These are phyloP conservation scores for Arthrinium phaeospermum DNA, from an alignment of 2,329 filamentous ascomycete genomes.

Conservation along the genomic window DNA sequence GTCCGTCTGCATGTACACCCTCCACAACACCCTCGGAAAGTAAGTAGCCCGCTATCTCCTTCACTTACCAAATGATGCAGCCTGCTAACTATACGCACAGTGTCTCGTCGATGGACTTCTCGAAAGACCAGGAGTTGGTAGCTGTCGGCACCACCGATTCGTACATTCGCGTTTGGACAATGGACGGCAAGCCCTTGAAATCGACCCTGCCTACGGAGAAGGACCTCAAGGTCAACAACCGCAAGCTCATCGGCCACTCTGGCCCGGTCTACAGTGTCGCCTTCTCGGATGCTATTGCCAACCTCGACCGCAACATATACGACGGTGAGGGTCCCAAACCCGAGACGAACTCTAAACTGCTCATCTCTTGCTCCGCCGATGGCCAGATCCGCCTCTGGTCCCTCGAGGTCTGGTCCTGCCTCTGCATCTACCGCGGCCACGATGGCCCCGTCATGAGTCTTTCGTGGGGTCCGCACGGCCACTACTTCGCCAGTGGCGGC, in stretches of 20 bases:
- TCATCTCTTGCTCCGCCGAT: constrained; percentile 88
- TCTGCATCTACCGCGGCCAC: constrained; percentile 94
- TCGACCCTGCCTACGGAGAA: constrained; percentile 67
- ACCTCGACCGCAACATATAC: constrained; percentile 52
- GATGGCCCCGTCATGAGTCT: constrained; percentile 88
- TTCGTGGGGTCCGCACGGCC: constrained; percentile 88
- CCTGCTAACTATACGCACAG: constrained; percentile 48
- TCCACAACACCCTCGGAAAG: constrained; percentile 95
- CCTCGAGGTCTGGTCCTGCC: constrained; percentile 86
- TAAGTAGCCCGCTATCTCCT: constrained; percentile 49
- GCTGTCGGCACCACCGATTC: constrained; percentile 92
- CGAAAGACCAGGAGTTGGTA: constrained; percentile 84
- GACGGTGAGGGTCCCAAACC: constrained; percentile 40
- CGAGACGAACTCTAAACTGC: constrained; percentile 69
- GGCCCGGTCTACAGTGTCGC: constrained; percentile 88
- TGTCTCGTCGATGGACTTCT: constrained; percentile 94
- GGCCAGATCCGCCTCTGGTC: constrained; percentile 92
- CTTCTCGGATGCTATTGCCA: constrained; percentile 77
- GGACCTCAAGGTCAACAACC: constrained; percentile 65
- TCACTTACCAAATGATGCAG: neutral
- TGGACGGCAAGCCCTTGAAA: constrained; percentile 82
- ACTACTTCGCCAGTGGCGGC: constrained; percentile 89
- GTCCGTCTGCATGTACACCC: constrained; percentile 96
- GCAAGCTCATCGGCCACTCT: constrained; percentile 84
- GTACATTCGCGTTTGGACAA: constrained; percentile 92